Evolutionary conservation across 1,139 yeast species (phyloP), one percentile per base, ranked within the genome.

Genomic region (Waltiozyma sp.): DNA sequence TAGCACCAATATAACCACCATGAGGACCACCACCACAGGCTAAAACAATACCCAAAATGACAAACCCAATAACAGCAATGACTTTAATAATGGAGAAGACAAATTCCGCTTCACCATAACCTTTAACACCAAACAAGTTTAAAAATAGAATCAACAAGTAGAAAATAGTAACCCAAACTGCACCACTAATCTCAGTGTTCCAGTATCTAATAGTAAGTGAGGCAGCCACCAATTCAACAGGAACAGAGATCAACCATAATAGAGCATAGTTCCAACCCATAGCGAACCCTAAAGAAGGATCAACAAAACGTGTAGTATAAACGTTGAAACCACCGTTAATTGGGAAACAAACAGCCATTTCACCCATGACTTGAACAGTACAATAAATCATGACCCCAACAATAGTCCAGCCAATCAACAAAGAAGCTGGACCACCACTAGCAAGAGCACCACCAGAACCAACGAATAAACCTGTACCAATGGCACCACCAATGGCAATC

Each of bases 401-500:
- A 40, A 72, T 50, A 45, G 60, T 57, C 77, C 80, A 78, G 19
- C 77, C 80, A 50, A 80, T 74, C 28, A 80, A 65, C 38, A 78
- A 58, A 40, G 79, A 69, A 3, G 79, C 87, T 14, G 91, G 89
- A 38, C 91, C 91, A 58, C 84, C 84, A 18, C 68, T 65, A 45
- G 64, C 62, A 50, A 81, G 66, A 10, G 86, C 80, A 48, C 70
- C 66, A 48, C 88, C 88, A 31, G 78, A 68, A 57, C 83, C 83
- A 38, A 80, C 75, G 54, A 68, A 72, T 64, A 77, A 52, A 73
- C 71, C 70, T 4, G 70, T 83, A 62, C 95, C 95, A 49, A 86
- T 83, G 43, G 87, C 73, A 49, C 94, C 94, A 57, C 95, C 95
- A 54, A 86, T 79, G 41, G 94, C 93, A 59, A 86, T 80, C 86